Evolutionary conservation across 495 filamentous ascomycete genomes (phyloP).

Genomic region (Cudoniella acicularis): DNA sequence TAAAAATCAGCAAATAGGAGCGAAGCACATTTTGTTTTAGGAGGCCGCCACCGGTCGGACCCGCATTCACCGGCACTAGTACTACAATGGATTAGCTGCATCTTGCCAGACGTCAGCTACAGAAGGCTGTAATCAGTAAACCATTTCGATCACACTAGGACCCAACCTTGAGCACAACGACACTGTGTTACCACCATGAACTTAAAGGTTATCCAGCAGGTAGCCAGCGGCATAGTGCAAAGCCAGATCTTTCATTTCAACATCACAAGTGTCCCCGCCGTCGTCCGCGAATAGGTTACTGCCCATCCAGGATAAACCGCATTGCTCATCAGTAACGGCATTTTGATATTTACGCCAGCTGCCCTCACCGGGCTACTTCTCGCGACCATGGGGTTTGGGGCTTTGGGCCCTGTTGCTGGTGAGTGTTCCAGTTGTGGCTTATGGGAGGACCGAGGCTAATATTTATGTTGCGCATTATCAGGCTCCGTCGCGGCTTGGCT

Average conservation of each 20-base stretch:
- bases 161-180: too few species aligned
- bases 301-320: slow-evolving; percentile 14
- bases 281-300: slow-evolving; percentile 13
- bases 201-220: too few species aligned
- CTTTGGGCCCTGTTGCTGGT: slow-evolving; percentile 18
- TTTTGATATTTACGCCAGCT: slow-evolving; percentile 19
- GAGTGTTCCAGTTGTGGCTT: slow-evolving; percentile 16
- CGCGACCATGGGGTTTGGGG: slow-evolving; percentile 15
- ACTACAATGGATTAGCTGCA: too few species aligned
- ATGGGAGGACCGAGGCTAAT: slow-evolving; percentile 16
- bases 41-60: too few species aligned
- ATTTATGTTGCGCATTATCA: slow-evolving; percentile 15
- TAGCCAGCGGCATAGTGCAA: too few species aligned
- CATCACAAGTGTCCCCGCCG: slow-evolving; percentile 10
- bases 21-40: too few species aligned
- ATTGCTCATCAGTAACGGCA: slow-evolving; percentile 15
- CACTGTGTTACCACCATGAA: too few species aligned
- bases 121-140: too few species aligned
- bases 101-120: too few species aligned
- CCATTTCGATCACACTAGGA: too few species aligned
- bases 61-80: too few species aligned
- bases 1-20: too few species aligned
- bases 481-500: slow-evolving; percentile 26
- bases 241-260: slow-evolving; percentile 11
- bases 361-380: slow-evolving; percentile 17